Base-by-base conservation (phyloP, 2,329 filamentous ascomycete species). In the Madurella fahalii region DNA sequence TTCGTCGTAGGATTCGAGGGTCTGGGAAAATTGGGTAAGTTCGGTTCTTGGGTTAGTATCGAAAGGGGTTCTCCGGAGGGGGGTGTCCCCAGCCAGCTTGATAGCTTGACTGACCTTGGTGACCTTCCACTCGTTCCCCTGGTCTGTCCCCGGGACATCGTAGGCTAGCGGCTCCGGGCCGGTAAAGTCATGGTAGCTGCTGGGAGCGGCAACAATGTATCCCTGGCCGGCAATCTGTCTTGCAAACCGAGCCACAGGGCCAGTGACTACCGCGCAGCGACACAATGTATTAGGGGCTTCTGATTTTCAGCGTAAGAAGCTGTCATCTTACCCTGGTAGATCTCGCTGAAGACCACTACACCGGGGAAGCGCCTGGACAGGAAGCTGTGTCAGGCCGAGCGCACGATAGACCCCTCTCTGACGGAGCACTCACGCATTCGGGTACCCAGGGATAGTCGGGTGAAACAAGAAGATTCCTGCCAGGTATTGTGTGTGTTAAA, bases 171-270 rank as follows among this genome's bases (percentile, higher is more conserved):
- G 77, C 65, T 93, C 89, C 0, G 91, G 89, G 4, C 88, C 88
- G 1, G 85, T 90, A 73, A 96, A 96, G 71, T 96, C 92, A 69
- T 96, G 92, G 72, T 96, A 96, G 32, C 86, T 92, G 37, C 89
- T 94, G 0, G 91, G 90, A 0, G 91, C 91, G 9, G 89, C 92
- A 61, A 93, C 91, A 63, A 96, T 95, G 76, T 95, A 96, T 65
- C 92, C 93, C 61, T 95, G 89, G 2, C 90, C 88, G 40, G 90
- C 89, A 64, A 96, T 96, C 70, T 96, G 91, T 57, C 92, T 85
- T 49, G 90, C 90, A 66, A 96, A 96, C 50, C 93, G 85, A 57
- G 87, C 82, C 25, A 96, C 92, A 1, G 92, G 92, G 1, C 92
- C 92, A 55, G 92, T 95, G 16, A 96, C 92, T 92, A 39, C 40